Percentiles rank a stretch among this genome's conserved stretches.
Conservation (phyloP, 495 filamentous ascomycete species). For the Extremus antarcticus region DNA sequence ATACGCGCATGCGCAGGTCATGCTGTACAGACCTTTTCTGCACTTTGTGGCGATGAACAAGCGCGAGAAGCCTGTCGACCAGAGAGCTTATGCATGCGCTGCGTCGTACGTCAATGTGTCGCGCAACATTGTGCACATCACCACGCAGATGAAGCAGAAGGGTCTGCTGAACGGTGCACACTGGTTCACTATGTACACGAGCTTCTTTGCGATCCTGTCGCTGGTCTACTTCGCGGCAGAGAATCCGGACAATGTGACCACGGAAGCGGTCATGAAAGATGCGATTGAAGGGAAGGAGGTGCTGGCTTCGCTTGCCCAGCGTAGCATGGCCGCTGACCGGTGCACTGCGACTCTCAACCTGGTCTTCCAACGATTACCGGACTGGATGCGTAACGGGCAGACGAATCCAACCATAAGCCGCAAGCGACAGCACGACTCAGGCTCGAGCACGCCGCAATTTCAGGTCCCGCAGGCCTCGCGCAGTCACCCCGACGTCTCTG, state of each 20-base stretch:
- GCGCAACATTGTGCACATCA: constrained; percentile 88
- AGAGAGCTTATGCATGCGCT: constrained; percentile 81
- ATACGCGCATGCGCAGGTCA: constrained; percentile 86
- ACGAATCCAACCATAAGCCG: constrained; percentile 22
- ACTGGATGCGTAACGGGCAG: constrained; percentile 21
- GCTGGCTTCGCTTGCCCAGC: constrained; percentile 64
- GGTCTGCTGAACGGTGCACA: constrained; percentile 78
- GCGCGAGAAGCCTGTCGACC: constrained; percentile 60
- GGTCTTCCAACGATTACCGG: constrained; percentile 14
- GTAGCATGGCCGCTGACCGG: constrained; percentile 78
- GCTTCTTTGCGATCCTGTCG: constrained; percentile 87
- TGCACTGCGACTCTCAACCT: constrained; percentile 68
- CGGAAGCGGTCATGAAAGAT: constrained; percentile 72
- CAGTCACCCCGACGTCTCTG: constrained; percentile 20
- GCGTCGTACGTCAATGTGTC: constrained; percentile 87
- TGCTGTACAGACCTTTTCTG: constrained; percentile 88
- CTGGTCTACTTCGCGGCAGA: constrained; percentile 84
- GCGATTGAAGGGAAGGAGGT: constrained; percentile 73
- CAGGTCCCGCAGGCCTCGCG: constrained; percentile 18
- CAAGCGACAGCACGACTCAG: constrained; percentile 17
- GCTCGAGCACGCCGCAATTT: not conserved
- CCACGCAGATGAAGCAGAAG: constrained; percentile 74
- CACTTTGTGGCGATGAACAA: constrained; percentile 76
- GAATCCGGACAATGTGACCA: constrained; percentile 66
- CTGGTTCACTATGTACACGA: constrained; percentile 95